Conservation (phyloP, 805 yeast species). For the Teunomyces cretensis region DNA sequence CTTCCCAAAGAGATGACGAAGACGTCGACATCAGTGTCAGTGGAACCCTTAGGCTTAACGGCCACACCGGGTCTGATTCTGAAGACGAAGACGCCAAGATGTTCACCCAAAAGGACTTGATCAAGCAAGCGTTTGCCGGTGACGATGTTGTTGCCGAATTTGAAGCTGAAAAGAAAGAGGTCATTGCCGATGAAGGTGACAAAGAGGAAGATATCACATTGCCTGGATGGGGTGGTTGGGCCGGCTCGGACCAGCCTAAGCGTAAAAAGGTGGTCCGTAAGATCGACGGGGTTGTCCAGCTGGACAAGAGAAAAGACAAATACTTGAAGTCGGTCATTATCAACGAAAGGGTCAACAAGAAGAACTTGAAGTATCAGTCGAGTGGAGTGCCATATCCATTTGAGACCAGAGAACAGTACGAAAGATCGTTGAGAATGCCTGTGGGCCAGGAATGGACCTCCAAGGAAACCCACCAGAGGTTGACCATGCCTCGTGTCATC, state of each 20-base stretch:
- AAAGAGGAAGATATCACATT: slow-evolving; percentile 79
- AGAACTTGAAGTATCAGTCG: slow-evolving; percentile 81
- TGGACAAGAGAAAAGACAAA: slow-evolving; percentile 76
- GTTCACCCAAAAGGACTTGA: slow-evolving; percentile 79
- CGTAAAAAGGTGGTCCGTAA: slow-evolving; percentile 65
- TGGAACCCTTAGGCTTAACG: slow-evolving; percentile 55
- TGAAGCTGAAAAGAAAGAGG: slow-evolving; percentile 68
- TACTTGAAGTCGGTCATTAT: slow-evolving; percentile 78
- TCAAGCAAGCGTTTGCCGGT: slow-evolving; percentile 94
- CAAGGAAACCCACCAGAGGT: slow-evolving; percentile 78
- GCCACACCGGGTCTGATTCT: slow-evolving; percentile 41
- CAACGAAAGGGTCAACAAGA: slow-evolving; percentile 83
- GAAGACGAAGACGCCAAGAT: slow-evolving; percentile 43
- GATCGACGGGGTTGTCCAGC: slow-evolving; percentile 71
- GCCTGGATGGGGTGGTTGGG: slow-evolving; percentile 99
- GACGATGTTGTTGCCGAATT: slow-evolving; percentile 89
- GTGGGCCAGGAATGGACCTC: slow-evolving; percentile 96
- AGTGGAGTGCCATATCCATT: slow-evolving; percentile 92
- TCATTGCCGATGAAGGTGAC: slow-evolving; percentile 77
- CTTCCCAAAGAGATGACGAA: slow-evolving; percentile 34
- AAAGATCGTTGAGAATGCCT: slow-evolving; percentile 92
- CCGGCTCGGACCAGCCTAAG: slow-evolving; percentile 55
- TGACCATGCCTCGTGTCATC: slow-evolving; percentile 85
- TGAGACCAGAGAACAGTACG: slow-evolving; percentile 92
- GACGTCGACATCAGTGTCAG: slow-evolving; percentile 45